Base-by-base conservation (phyloP, 257 asterid species). In the Anisodus acutangulus region DNA sequence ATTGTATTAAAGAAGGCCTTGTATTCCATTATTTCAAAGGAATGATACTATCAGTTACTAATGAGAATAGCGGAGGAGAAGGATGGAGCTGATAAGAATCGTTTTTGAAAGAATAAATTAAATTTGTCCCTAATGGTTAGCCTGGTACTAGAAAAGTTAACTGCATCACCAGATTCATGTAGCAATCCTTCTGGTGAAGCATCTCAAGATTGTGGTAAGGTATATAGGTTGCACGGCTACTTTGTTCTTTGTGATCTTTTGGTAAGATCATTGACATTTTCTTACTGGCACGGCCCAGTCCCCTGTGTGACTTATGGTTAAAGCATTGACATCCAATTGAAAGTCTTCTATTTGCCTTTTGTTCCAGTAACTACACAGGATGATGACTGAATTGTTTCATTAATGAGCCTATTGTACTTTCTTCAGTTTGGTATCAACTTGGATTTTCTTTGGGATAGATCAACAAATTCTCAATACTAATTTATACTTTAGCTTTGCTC, bases 71-170 rank as follows among this genome's bases (percentile, higher is more conserved):
- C 12, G 41, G 45, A 49, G 45, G 59, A 51, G 64, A 53, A 53
- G 26, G 82, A 78, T 8, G 26, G 31, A 53, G 47, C 64, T 53
- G 22, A 51, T 51, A 76, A 76, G 63, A 51, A 3, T 35, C 13
- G 63, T 51, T 51, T 76, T 51, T 3, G 11, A 49, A 13, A 51
- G 26, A 26, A 76, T 51, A 26, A 12, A 22, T 76, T 76, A 16
- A 76, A 76, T 76, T 76, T 51, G 80, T 72, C 79, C 55, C 10
- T 72, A 72, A 72, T 19, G 81, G 81, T 47, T 49, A 22, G 45
- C 63, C 47, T 76, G 9, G 63, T 51, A 53, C 81, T 76, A 37
- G 16, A 53, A 12, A 76, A 15, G 81, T 51, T 45, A 51, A 51
- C 81, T 26, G 2, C 59, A 6, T 26, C 26, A 76, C 81, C 64